Evolutionary conservation across 2,329 filamentous ascomycete species (phyloP), one percentile per base, ranked within the genome.

Genomic region (Colletotrichum sp.): DNA sequence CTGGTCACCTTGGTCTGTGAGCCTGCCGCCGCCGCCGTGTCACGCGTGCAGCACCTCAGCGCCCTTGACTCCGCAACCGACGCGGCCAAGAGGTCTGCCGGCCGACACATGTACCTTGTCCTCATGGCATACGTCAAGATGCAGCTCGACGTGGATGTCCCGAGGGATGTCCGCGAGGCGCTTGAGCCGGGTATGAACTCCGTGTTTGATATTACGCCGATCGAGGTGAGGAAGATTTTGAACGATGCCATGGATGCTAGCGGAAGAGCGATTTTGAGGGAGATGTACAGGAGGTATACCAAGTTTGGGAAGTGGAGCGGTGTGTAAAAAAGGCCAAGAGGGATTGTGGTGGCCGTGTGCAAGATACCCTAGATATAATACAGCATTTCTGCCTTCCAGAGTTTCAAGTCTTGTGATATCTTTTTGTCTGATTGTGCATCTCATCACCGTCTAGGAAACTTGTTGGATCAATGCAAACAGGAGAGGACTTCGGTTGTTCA

Each of bases 271-370:
- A 88, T 93, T 32, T 87, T 93, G 81, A 87, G 87, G 78, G 88
- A 90, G 75, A 85, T 93, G 86, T 92, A 89, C 77, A 90, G 88
- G 80, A 86, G 89, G 81, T 93, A 92, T 81, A 87, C 87, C 81
- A 91, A 88, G 83, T 93, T 92, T 85, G 91, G 91, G 57, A 92
- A 92, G 85, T 93, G 92, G 91, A 91, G 84, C 68, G 91, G 90
- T 39, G 87, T 92, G 28, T 92, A 86, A 83, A 78, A 68, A 30
- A 16, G 12, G 24, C 24, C 8, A 15, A 21, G 34, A 12, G 8
- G 34, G 39, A 36, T 21, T 13, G 13, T 39, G 49, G 26, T 52
- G 63, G 44, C 34, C 30, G 70, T 74, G 13, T 66, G 34, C 59
- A 74, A 76, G 74, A 76, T 76, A 76, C 74, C 74, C 74, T 69